phyloP scores from a whole-genome alignment of 805 yeast genomes.

The Komagataella kurtzmanii region DNA sequence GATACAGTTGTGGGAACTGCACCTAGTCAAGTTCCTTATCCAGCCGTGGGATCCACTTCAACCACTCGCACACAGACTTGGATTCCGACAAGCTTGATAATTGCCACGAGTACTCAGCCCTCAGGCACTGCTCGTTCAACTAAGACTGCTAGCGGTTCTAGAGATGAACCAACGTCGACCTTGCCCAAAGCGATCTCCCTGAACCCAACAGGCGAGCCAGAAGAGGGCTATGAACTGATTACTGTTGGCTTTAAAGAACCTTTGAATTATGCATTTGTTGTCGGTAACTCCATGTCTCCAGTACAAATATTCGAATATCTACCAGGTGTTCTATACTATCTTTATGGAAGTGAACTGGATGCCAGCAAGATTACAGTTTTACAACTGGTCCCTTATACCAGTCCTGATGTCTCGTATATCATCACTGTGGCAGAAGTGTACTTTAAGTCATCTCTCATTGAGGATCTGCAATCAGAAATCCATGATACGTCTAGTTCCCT shows the following conservation, averaged over 20 bases:
- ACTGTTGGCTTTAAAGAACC: constrained; percentile 69
- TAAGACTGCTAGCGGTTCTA: constrained; percentile 10
- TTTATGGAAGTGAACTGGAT: constrained; percentile 27
- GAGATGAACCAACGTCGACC: constrained; percentile 29
- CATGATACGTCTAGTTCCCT: constrained; percentile 38
- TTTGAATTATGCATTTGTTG: constrained; percentile 78
- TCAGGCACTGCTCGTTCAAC: constrained; percentile 14
- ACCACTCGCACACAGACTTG: constrained; percentile 16
- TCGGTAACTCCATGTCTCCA: constrained; percentile 54
- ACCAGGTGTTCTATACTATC: constrained; percentile 57
- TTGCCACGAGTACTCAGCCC: constrained; percentile 15
- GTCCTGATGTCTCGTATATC: constrained; percentile 42
- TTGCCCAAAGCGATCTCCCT: constrained; percentile 78
- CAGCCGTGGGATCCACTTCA: constrained; percentile 1
- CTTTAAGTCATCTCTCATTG: constrained; percentile 46
- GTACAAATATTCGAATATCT: constrained; percentile 79
- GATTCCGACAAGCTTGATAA: constrained; percentile 30
- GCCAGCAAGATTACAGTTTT: constrained; percentile 38
- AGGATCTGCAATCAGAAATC: constrained; percentile 34
- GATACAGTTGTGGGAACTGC: neutral
- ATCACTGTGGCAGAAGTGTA: constrained; percentile 84
- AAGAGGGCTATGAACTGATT: constrained; percentile 41
- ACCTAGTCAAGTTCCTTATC: neutral
- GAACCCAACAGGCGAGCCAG: constrained; percentile 23
- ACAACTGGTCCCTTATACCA: constrained; percentile 64